Base-by-base conservation (phyloP, 345 rosid genomes). In the Aegle marmelos region DNA sequence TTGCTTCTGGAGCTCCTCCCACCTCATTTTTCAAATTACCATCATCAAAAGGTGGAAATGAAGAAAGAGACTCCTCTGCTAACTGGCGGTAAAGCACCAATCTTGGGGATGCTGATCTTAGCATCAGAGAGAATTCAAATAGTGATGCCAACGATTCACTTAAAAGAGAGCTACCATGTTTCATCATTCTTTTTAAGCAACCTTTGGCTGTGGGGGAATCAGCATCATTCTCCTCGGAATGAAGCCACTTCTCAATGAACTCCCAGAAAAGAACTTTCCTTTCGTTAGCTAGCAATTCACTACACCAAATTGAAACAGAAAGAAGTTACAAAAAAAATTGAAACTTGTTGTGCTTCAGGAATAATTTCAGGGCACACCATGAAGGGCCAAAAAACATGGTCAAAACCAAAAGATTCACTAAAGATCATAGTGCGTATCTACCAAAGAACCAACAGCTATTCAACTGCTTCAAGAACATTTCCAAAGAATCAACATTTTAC, bases 1-100 rank as follows among this genome's bases (percentile, higher is more conserved):
- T 83, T 30, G 72, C 48, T 33, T 82, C 86, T 6, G 54, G 72
- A 27, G 74, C 21, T 71, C 65, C 82, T 53, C 70, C 77, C 17
- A 74, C 78, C 75, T 24, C 79, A 62, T 39, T 54, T 45, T 76
- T 82, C 53, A 79, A 75, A 76, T 79, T 70, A 69, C 71, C 72
- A 69, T 92, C 96, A 60, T 94, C 94, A 3, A 84, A 81, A 69
- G 79, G 86, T 13, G 97, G 97, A 81, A 84, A 94, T 68, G 99
- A 96, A 78, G 98, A 92, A 58, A 96, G 91, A 80, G 99, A 94
- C 82, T 96, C 98, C 85, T 89, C 99, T 6, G 98, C 98, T 57
- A 96, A 84, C 74, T 96, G 97, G 36, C 94, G 88, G 61, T 91
- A 94, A 64, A 96, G 95, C 83, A 94, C 97, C 83, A 96, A 85